Conservation (phyloP, 371 early-diverging fungal species). For the Enterospora canceri region DNA sequence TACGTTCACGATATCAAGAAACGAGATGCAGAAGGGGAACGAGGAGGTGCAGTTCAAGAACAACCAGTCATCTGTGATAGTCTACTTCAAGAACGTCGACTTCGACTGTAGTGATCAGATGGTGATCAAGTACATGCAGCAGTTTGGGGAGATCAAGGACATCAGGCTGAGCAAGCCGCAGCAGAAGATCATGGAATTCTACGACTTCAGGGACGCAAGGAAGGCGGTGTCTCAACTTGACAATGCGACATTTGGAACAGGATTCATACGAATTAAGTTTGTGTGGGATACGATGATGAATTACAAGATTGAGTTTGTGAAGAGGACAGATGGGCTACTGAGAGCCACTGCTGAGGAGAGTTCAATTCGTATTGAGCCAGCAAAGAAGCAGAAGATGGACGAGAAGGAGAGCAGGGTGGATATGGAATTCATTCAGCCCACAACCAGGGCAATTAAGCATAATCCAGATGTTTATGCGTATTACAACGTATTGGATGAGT, state of each 20-base stretch:
- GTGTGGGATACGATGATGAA: slow-evolving; percentile 45
- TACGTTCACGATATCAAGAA: slow-evolving; percentile 41
- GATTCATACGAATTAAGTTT: slow-evolving; percentile 10
- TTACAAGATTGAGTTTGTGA: slow-evolving; percentile 28
- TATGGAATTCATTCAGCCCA: neutral
- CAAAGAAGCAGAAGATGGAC: too few relatives aligned
- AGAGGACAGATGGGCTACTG: slow-evolving; percentile 32
- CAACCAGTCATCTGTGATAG: slow-evolving; percentile 47
- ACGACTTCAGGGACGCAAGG: slow-evolving; percentile 40
- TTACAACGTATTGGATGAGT: slow-evolving; percentile 24
- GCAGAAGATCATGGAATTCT: slow-evolving; percentile 53
- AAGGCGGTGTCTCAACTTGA: slow-evolving; percentile 33
- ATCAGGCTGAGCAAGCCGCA: slow-evolving; percentile 30
- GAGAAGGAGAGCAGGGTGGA: slow-evolving; percentile 12
- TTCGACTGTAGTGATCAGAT: slow-evolving; percentile 17
- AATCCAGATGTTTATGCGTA: neutral
- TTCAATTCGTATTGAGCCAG: too few relatives aligned
- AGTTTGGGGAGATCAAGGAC: slow-evolving; percentile 46
- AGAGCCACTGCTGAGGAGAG: too few relatives aligned
- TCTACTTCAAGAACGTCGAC: slow-evolving; percentile 20
- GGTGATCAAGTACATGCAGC: slow-evolving; percentile 15
- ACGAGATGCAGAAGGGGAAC: slow-evolving; percentile 53
- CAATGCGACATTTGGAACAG: slow-evolving; percentile 9
- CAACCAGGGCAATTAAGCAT: neutral
- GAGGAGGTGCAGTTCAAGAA: slow-evolving; percentile 44